Conservation (phyloP, 1,139 yeast species). For the Candida sp. region DNA sequence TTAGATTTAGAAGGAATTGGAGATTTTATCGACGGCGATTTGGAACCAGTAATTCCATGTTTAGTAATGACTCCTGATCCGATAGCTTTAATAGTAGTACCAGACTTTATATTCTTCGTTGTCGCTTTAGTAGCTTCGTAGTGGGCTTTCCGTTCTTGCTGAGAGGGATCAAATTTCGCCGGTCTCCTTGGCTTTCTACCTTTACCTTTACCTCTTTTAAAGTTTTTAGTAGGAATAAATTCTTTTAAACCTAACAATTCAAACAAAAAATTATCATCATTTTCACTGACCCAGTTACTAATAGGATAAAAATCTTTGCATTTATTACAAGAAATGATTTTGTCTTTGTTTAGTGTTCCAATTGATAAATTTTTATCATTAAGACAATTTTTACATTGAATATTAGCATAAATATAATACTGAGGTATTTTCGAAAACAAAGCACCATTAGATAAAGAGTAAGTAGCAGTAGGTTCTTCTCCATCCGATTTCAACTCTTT, state of each 20-base stretch:
- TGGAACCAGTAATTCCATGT: not conserved
- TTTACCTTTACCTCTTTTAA: conserved; percentile 17
- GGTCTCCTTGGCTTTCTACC: conserved; percentile 15
- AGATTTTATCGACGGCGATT: conserved; percentile 4
- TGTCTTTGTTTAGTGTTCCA: conserved; percentile 17
- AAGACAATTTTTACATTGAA: conserved; percentile 45
- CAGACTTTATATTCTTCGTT: conserved; percentile 33
- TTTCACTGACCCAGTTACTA: conserved; percentile 37
- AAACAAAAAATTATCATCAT: conserved; percentile 45
- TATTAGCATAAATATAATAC: conserved; percentile 48
- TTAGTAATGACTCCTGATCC: conserved; percentile 21
- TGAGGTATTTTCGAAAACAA: conserved; percentile 45
- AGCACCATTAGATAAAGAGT: conserved; percentile 53
- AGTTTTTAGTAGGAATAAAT: conserved; percentile 18
- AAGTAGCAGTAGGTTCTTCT: conserved; percentile 47
- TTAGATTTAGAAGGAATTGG: conserved; percentile 8
- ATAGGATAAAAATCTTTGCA: conserved; percentile 31
- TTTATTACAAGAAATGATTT: conserved; percentile 33
- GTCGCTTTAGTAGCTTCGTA: conserved; percentile 31
- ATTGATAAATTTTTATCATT: conserved; percentile 39
- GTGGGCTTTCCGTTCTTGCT: conserved; percentile 38
- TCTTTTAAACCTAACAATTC: conserved; percentile 51
- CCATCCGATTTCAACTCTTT: conserved; percentile 21
- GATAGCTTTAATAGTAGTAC: conserved; percentile 40
- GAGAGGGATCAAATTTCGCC: conserved; percentile 24